Base-by-base conservation (phyloP, 2,329 filamentous ascomycete species). In the Cercospora canescens region DNA sequence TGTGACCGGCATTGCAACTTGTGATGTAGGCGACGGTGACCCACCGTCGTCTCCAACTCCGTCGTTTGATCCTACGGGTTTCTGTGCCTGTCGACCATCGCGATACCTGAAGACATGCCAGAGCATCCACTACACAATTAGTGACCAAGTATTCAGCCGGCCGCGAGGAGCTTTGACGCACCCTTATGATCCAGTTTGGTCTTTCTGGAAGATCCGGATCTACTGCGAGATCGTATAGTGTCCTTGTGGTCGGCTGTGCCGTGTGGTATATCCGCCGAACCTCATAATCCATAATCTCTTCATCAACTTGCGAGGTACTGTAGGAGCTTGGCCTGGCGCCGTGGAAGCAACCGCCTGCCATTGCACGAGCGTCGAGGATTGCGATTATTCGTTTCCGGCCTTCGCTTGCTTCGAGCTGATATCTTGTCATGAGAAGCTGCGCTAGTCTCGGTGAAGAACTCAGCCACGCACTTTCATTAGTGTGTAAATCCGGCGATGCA, bases 81-180 rank as follows among this genome's bases (percentile, higher is more conserved):
- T 56, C 12, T 32, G 52, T 4, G 52, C 52, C 45, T 71, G 69
- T 37, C 81, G 77, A 65, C 80, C 76, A 68, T 80, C 78, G 18
- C 77, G 73, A 64, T 80, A 82, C 18, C 81, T 79, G 65, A 83
- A 82, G 60, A 80, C 79, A 70, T 83, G 81, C 81, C 81, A 83
- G 9, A 83, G 74, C 64, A 80, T 79, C 81, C 81, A 83, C 26
- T 78, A 18, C 50, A 14, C 26, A 24, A 28, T 58, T n/a, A 58
- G 52, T 21, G 3, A 28, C 18, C 28, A 2, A 3, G 28, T n/a
- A 34, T 39, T 28, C 50, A n/a, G 14, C 24, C 59, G 30, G 24
- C 41, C 12, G 8, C 32, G 21, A 14, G 21, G n/a, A n/a, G 26
- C 14, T 32, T 60, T 18, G 12, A 48, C 60, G 24, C 24, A 62